A percentile compares a stretch with the other conserved stretches of the same genome.
Evolutionary conservation across 345 rosid species (phyloP).

Genomic region (Iberis pinnata): DNA sequence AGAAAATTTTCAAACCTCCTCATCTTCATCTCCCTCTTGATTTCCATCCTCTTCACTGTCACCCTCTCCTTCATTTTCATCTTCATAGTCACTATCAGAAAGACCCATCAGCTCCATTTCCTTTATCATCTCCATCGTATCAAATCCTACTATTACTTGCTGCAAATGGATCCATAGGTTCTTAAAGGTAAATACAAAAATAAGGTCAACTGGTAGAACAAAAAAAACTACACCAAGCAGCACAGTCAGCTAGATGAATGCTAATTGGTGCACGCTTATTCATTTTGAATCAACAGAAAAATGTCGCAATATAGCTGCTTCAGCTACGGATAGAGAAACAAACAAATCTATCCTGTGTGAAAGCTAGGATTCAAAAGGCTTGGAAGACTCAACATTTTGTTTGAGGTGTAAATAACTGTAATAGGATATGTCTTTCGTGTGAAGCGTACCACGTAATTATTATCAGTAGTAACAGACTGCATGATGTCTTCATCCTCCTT

Average conservation of each 20-base stretch:
- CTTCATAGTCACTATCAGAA: slow-evolving; percentile 62
- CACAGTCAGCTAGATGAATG: neutral
- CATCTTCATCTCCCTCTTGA: slow-evolving; percentile 41
- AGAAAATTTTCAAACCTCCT: slow-evolving; percentile 36
- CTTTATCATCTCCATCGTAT: slow-evolving; percentile 63
- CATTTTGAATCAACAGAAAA: neutral
- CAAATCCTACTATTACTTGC: slow-evolving; percentile 88
- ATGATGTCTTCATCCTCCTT: slow-evolving; percentile 74
- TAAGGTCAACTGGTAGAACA: too few relatives aligned
- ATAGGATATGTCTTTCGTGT: slow-evolving; percentile 7
- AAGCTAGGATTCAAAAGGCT: neutral
- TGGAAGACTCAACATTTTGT: neutral
- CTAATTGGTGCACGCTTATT: neutral
- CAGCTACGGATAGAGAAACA: neutral
- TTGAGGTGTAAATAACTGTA: neutral
- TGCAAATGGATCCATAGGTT: slow-evolving; percentile 38
- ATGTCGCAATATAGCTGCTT: neutral
- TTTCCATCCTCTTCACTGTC: slow-evolving; percentile 40
- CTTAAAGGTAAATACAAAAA: slow-evolving; percentile 7
- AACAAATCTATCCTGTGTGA: slow-evolving; percentile 2
- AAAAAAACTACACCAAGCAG: neutral
- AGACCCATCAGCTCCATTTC: slow-evolving; percentile 66
- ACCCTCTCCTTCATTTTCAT: slow-evolving; percentile 54
- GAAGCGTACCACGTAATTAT: slow-evolving; percentile 65
- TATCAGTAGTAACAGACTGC: slow-evolving; percentile 56